These are phyloP conservation scores for Sphaerosporella brunnea DNA, from an alignment of 495 filamentous ascomycete genomes.

Conservation along the genomic window DNA sequence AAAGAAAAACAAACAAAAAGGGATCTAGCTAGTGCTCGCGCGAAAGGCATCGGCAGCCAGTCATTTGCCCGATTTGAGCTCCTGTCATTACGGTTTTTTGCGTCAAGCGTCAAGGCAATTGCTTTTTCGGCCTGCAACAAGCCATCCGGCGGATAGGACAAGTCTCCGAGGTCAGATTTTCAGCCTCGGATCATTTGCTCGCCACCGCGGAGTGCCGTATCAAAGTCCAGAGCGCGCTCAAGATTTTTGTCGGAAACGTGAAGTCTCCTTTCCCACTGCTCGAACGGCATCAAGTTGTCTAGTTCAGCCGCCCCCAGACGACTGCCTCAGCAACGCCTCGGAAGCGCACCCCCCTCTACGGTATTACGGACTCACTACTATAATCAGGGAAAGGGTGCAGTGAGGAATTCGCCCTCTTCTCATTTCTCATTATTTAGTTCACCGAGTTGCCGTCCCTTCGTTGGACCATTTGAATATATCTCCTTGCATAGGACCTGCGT, in stretches of 20 bases:
- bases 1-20: conserved; percentile 9
- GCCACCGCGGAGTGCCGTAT: background rate
- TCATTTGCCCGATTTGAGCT: conserved; percentile 23
- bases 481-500: conserved; percentile 8
- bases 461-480: conserved; percentile 7
- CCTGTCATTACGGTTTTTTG: conserved; percentile 26
- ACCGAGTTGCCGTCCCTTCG: background rate
- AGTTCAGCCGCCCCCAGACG: background rate
- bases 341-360: background rate
- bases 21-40: conserved; percentile 15
- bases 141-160: conserved; percentile 2
- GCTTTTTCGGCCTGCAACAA: conserved; percentile 14
- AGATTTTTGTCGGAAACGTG: too few relatives aligned
- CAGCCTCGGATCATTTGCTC: conserved; percentile 15
- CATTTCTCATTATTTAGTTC: conserved; percentile 6
- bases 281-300: too few relatives aligned
- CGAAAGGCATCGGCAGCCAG: conserved; percentile 22
- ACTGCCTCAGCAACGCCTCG: background rate
- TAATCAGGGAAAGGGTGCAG: too few relatives aligned
- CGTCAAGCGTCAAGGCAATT: conserved; percentile 19
- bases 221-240: too few relatives aligned
- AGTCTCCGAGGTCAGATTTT: conserved; percentile 16
- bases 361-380: conserved; percentile 12
- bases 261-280: too few relatives aligned
- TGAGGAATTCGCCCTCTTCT: too few relatives aligned